phyloP scores from a whole-genome alignment of 192 early-diverging fungal genomes.

The Haplosporangium gracile region DNA sequence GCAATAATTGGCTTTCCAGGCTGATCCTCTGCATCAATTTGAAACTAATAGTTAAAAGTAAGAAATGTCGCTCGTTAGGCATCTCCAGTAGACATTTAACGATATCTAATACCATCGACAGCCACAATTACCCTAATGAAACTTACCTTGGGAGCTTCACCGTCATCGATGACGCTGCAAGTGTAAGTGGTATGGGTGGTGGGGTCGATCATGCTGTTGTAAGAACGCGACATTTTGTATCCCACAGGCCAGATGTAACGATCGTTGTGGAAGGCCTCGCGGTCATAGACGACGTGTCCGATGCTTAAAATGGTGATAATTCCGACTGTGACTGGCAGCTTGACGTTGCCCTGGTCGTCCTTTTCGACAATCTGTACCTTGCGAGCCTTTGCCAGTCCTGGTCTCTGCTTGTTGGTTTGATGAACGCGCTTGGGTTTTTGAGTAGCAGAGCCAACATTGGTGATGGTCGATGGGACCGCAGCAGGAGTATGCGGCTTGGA shows the following conservation, averaged over 20 bases:
- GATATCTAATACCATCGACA: no score
- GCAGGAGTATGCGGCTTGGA: constrained; percentile 1
- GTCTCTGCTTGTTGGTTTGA: constrained; percentile 38
- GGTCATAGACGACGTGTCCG: constrained; percentile 82
- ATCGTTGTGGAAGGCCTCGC: constrained; percentile 87
- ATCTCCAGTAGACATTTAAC: no score
- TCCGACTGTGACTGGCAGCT: constrained; percentile 85
- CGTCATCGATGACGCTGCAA: constrained; percentile 86
- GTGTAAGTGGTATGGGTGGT: constrained; percentile 70
- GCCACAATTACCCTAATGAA: background rate
- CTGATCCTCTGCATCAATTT: constrained; percentile 86
- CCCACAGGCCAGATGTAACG: constrained; percentile 95
- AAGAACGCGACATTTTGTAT: constrained; percentile 69
- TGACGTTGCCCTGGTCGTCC: constrained; percentile 75
- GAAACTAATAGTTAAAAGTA: constrained; percentile 69
- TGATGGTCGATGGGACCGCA: constrained; percentile 43
- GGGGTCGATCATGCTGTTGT: constrained; percentile 68
- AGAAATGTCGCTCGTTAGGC: constrained; percentile 2
- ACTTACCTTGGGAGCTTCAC: constrained; percentile 70
- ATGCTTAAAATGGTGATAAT: constrained; percentile 79
- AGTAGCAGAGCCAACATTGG: constrained; percentile 39
- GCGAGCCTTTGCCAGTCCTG: constrained; percentile 16
- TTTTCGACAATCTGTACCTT: constrained; percentile 51
- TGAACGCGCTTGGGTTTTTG: constrained; percentile 51
- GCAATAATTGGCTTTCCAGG: constrained; percentile 78